Evolutionary conservation across 192 early-diverging fungal genomes (phyloP).

Genomic region (Hyaloraphidium curvatum): DNA sequence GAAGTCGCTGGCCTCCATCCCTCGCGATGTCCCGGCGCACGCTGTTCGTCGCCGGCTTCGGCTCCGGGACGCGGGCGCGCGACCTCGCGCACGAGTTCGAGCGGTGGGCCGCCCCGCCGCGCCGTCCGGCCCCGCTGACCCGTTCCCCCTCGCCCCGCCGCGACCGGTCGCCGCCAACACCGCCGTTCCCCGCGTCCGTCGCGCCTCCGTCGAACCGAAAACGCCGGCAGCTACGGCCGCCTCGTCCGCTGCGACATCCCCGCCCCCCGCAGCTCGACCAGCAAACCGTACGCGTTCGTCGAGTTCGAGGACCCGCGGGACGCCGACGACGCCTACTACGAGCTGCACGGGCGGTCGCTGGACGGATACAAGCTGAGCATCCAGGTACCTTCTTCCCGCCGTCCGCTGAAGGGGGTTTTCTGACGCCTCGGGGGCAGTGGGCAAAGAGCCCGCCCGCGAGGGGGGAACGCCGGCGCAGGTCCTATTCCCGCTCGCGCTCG

Average conservation of each 20-base stretch:
- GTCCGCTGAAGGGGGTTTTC: too few species aligned
- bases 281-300: constrained; percentile 78
- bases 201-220: too few species aligned
- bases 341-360: constrained; percentile 68
- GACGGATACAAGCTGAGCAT: constrained; percentile 63
- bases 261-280: constrained; percentile 33
- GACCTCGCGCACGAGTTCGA: constrained; percentile 93
- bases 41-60: constrained; percentile 53
- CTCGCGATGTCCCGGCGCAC: neutral
- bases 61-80: constrained; percentile 55
- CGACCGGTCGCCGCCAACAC: neutral
- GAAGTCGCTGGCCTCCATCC: neutral
- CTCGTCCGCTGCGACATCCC: constrained; percentile 79
- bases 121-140: neutral
- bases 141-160: neutral
- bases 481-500: too few species aligned
- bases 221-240: constrained; percentile 50
- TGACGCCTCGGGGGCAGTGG: too few species aligned
- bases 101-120: constrained; percentile 30
- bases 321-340: constrained; percentile 79
- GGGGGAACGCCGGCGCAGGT: too few species aligned
- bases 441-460: too few species aligned
- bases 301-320: constrained; percentile 85
- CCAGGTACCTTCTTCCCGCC: constrained; percentile 37
- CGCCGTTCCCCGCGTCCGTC: neutral